Evolutionary conservation across 441 rosid genomes (phyloP).

Genomic region (Oxalis stricta): DNA sequence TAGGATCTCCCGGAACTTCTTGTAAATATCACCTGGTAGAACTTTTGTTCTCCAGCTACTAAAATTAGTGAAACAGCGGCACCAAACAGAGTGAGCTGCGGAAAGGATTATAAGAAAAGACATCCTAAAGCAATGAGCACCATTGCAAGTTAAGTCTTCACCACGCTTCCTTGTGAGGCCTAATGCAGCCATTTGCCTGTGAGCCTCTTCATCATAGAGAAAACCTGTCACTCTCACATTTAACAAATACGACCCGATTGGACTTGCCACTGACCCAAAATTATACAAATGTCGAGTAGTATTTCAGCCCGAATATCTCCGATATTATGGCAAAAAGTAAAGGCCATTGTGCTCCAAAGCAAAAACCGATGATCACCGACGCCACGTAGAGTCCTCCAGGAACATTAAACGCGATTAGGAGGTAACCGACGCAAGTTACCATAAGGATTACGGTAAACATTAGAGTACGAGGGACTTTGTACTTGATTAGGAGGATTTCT

Average conservation of each 20-base stretch:
- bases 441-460: slow-evolving; percentile 14
- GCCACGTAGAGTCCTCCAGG: slow-evolving; percentile 20
- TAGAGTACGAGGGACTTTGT: slow-evolving; percentile 18
- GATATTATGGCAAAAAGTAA: slow-evolving; percentile 36
- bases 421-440: slow-evolving; percentile 17
- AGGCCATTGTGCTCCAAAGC: slow-evolving; percentile 35
- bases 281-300: slow-evolving; percentile 43
- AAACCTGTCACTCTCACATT: slow-evolving; percentile 35
- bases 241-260: slow-evolving; percentile 29
- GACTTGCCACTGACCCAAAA: slow-evolving; percentile 29
- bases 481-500: slow-evolving; percentile 16
- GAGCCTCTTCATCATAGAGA: slow-evolving; percentile 34
- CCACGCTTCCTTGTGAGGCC: slow-evolving; percentile 20
- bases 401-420: slow-evolving; percentile 14
- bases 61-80: slow-evolving; percentile 20
- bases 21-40: slow-evolving; percentile 33
- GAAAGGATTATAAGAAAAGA: slow-evolving; percentile 30
- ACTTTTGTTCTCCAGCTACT: slow-evolving; percentile 27
- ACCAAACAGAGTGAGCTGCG: slow-evolving; percentile 26
- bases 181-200: slow-evolving; percentile 23
- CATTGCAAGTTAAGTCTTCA: slow-evolving; percentile 23
- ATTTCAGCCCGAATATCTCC: slow-evolving; percentile 39
- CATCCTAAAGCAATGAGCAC: slow-evolving; percentile 25
- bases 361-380: slow-evolving; percentile 23
- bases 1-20: slow-evolving; percentile 30